Conservation (phyloP, 1,284 basidiomycete genomes). For the Fomitopsis pinicola region DNA sequence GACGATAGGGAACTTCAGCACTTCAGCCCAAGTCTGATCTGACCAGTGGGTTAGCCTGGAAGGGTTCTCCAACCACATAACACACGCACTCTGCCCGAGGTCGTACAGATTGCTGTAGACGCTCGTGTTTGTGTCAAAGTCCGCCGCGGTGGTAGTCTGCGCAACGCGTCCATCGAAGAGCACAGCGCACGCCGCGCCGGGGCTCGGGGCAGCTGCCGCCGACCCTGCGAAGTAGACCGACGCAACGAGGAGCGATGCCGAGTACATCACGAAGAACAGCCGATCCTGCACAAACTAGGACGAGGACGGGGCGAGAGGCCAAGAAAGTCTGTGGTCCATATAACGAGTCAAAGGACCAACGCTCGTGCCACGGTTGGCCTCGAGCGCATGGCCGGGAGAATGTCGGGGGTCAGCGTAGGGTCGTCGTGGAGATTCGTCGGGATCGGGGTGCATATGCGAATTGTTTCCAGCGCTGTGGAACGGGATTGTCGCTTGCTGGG, state of each 20-base stretch:
- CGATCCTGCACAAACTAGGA: background rate
- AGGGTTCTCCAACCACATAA: too few species aligned
- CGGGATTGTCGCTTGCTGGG: background rate
- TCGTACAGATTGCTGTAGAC: background rate
- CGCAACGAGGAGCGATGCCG: background rate
- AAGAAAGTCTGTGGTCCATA: background rate
- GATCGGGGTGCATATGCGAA: background rate
- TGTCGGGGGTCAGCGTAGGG: background rate
- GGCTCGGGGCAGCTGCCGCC: background rate
- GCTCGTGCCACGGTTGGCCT: background rate
- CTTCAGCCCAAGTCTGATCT: conserved; percentile 1
- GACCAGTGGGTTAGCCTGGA: background rate
- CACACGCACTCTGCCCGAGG: background rate
- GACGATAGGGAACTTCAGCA: background rate
- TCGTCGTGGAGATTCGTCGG: background rate
- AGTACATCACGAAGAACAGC: background rate
- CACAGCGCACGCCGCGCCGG: conserved; percentile 1
- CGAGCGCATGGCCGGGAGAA: background rate
- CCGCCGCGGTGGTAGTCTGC: background rate
- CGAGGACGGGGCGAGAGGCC: background rate
- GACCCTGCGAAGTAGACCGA: background rate
- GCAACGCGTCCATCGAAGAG: background rate
- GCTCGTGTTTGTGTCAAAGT: background rate
- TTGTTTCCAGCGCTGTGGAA: background rate
- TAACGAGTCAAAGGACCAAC: background rate